phyloP scores from a whole-genome alignment of 2,329 filamentous ascomycete species.

The Lithohypha guttulata region DNA sequence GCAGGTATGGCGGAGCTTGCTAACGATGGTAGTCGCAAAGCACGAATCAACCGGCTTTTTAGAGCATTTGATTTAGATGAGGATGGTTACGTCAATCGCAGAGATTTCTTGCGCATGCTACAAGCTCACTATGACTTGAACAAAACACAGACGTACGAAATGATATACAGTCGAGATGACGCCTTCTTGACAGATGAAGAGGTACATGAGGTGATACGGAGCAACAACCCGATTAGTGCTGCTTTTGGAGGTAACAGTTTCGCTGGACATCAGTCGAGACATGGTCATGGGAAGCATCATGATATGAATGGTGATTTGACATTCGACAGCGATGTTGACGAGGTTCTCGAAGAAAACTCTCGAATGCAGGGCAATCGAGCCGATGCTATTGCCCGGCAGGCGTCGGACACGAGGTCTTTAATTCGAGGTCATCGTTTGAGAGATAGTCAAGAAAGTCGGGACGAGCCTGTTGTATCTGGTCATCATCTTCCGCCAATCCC shows the following conservation, averaged over 20 bases:
- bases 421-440: background rate
- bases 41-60: constrained; percentile 62
- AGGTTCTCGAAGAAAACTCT: constrained; percentile 49
- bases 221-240: constrained; percentile 67
- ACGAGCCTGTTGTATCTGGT: constrained; percentile 3
- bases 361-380: constrained; percentile 51
- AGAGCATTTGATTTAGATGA: constrained; percentile 82
- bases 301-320: constrained; percentile 54
- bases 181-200: constrained; percentile 66
- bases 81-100: constrained; percentile 74
- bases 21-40: constrained; percentile 47
- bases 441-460: background rate
- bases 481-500: background rate
- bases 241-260: constrained; percentile 62
- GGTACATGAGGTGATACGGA: constrained; percentile 63
- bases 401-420: constrained; percentile 11
- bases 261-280: constrained; percentile 48
- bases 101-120: constrained; percentile 85
- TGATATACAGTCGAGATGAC: constrained; percentile 65
- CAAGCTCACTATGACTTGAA: constrained; percentile 84
- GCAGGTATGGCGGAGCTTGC: constrained; percentile 62
- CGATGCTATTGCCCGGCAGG: constrained; percentile 46
- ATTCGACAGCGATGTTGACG: constrained; percentile 41
- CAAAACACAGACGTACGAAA: constrained; percentile 78
- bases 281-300: constrained; percentile 56